Conservation (phyloP, 768 basidiomycete genomes). For the Boletus sp. region DNA sequence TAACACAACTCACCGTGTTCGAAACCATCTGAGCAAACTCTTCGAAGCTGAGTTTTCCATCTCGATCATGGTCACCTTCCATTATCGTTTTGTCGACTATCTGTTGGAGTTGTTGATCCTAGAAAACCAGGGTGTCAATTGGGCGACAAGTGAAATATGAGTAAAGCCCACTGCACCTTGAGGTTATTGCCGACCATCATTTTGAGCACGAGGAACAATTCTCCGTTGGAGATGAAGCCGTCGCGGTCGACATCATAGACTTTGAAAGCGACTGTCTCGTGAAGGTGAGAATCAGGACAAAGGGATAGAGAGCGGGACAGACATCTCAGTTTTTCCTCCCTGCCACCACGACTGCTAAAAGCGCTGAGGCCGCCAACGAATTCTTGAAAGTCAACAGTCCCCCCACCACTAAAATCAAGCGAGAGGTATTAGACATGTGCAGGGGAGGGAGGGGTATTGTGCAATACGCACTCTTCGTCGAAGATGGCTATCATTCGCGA, state of each 20-base stretch:
- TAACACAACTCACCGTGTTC: constrained; percentile 66
- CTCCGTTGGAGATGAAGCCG: constrained; percentile 96
- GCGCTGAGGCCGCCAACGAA: constrained; percentile 98
- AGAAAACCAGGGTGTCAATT: background rate
- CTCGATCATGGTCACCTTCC: constrained; percentile 98
- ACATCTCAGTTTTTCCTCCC: constrained; percentile 97
- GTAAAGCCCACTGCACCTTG: constrained; percentile 54
- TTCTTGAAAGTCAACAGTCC: constrained; percentile 98
- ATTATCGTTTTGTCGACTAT: constrained; percentile 99
- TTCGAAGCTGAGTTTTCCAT: constrained; percentile 95
- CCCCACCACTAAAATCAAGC: constrained; percentile 70
- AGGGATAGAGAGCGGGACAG: constrained; percentile 30
- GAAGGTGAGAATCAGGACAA: background rate
- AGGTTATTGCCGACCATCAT: constrained; percentile 99
- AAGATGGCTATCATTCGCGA: constrained; percentile 99
- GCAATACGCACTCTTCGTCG: constrained; percentile 85
- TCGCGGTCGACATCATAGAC: constrained; percentile 99
- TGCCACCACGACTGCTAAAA: constrained; percentile 93
- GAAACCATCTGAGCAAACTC: constrained; percentile 97
- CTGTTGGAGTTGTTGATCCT: constrained; percentile 98
- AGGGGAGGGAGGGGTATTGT: background rate
- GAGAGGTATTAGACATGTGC: background rate
- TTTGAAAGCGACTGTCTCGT: constrained; percentile 89
- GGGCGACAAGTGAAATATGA: background rate
- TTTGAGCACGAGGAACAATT: constrained; percentile 96